Base-by-base conservation (phyloP, 2,329 filamentous ascomycete species). In the Xylaria sp. region DNA sequence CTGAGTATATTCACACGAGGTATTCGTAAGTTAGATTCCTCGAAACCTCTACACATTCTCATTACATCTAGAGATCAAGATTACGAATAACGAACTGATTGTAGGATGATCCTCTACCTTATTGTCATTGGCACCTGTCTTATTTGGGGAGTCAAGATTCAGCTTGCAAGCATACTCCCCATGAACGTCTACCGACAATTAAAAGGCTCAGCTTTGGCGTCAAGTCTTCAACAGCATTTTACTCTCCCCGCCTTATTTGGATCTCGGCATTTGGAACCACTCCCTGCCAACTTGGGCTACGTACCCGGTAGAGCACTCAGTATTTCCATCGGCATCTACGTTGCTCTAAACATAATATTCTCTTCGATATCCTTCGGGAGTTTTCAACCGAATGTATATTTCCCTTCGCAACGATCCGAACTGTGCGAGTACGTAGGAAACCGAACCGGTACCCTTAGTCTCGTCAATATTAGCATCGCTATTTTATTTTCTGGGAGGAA, bases 401-500 rank as follows among this genome's bases (percentile, higher is more conserved):
- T 47, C 23, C 29, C 64, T 1, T 72, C 71, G 0, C 25, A 53
- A 9, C 59, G 13, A 58, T 64, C 25, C 66, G 69, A 69, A 32
- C 61, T 66, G 21, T 72, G 64, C 60, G 69, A 71, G 35, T 76
- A 76, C 5, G 68, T 81, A 16, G 76, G 78, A 40, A 76, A 76
- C 29, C 79, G n/a, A 73, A 78, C 71, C 69, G 75, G 73, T 1
- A 66, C 60, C 5, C 63, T 77, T 1, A 73, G 74, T 27, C 70
- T 78, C 12, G 76, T 75, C 40, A 78, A 78, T 29, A 48, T 77
- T 23, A 66, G 73, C 27, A 70, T 78, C 1, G 70, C 76, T 8
- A 69, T 77, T 60, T 58, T 78, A 5, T 78, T 77, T 55, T 71
- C 75, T 0, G 72, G 76, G 2, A 72, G 77, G 13, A 78, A 78